Evolutionary conservation across 2,329 filamentous ascomycete genomes (phyloP), one percentile per base, ranked within the genome.

Genomic region (Sporothrix brunneoviolacea): DNA sequence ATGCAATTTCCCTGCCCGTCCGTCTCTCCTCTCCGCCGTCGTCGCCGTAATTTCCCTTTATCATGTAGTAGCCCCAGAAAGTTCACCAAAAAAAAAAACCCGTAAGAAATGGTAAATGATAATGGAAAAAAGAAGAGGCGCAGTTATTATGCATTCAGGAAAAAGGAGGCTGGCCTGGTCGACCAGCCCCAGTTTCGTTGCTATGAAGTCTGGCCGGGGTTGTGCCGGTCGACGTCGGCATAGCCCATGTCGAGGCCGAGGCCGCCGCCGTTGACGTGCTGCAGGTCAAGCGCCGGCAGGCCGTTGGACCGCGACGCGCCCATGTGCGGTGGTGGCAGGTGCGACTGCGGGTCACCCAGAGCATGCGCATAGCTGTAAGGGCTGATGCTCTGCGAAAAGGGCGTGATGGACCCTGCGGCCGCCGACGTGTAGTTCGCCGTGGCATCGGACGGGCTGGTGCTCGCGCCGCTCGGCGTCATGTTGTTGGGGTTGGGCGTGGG

Each of bases 401-500:
- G 36, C 3, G 51, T 21, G 24, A 55, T 44, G 10, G 28, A 24
- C 3, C 50, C 41, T 1, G 37, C 35, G 7, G 40, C 50, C 27
- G 33, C 48, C 4, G 55, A 49, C 15, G 55, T 54, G 41, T 57
- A 57, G 47, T 52, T 55, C 16, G 48, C 42, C 16, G 51, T 33
- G 2, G 40, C 53, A 3, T 57, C 55, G 4, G 51, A 40, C 1
- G 55, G 49, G 16, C 55, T 57, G 7, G 52, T 52, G 36, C 54
- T 49, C 13, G 53, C 22, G 22, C 53, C 55, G 36, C 43, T 51
- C 10, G 51, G 46, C 3, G 53, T 51, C 28, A 52, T 40, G 12
- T 48, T 51, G 50, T 55, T 45, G 2, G 55, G 48, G 21, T 53
- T 57, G 6, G 55, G 51, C 12, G 55, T 55, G 32, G 53, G 33